These are phyloP conservation scores for Aureobasidium sp. DNA, from an alignment of 2,329 filamentous ascomycete genomes.

Conservation along the genomic window DNA sequence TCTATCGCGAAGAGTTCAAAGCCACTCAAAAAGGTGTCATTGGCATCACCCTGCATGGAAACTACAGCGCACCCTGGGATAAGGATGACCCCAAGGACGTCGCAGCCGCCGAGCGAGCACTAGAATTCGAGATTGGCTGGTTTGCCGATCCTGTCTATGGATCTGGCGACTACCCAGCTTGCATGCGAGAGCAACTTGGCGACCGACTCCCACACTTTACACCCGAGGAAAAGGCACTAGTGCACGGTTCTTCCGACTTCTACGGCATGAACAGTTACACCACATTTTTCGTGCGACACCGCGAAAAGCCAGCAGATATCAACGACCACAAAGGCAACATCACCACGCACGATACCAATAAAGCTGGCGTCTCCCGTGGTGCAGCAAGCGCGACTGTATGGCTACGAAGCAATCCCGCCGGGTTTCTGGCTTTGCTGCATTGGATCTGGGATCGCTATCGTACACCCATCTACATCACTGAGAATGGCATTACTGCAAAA, in stretches of 20 bases:
- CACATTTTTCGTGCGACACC: background rate
- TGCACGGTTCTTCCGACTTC: slow-evolving; percentile 27
- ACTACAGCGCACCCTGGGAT: slow-evolving; percentile 29
- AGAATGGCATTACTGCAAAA: slow-evolving; percentile 79
- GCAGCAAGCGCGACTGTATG: slow-evolving; percentile 75
- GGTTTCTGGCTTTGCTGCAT: slow-evolving; percentile 67
- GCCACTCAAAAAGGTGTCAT: slow-evolving; percentile 23
- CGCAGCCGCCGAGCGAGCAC: slow-evolving; percentile 24
- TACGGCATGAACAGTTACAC: slow-evolving; percentile 36
- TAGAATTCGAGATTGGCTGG: slow-evolving; percentile 31
- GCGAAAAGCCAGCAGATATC: background rate
- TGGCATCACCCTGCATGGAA: slow-evolving; percentile 31
- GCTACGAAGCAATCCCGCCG: slow-evolving; percentile 66
- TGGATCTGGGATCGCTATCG: slow-evolving; percentile 73
- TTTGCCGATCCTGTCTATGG: slow-evolving; percentile 31
- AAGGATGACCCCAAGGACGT: slow-evolving; percentile 26
- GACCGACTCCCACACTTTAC: slow-evolving; percentile 28
- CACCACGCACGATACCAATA: slow-evolving; percentile 43
- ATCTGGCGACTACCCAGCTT: slow-evolving; percentile 33
- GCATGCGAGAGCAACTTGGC: slow-evolving; percentile 29
- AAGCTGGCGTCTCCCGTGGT: slow-evolving; percentile 42
- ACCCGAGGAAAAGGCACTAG: slow-evolving; percentile 24
- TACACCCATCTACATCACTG: slow-evolving; percentile 76
- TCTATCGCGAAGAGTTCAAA: slow-evolving; percentile 31
- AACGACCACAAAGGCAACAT: slow-evolving; percentile 16